Conservation (phyloP, 2,329 filamentous ascomycete species). For the Cytospora piceae region DNA sequence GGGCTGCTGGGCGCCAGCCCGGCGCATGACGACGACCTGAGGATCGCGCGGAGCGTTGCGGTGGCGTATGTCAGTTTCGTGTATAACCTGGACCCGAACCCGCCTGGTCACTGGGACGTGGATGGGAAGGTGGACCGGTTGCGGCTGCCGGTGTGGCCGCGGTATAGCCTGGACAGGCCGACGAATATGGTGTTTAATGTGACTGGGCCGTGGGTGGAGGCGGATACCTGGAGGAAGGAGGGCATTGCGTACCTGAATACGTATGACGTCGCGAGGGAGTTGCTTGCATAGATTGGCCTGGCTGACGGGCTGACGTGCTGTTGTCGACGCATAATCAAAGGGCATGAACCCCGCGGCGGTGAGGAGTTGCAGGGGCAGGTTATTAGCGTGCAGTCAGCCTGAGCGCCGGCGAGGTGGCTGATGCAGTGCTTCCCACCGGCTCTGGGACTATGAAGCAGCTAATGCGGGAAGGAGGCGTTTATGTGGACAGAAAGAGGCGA, state of each 20-base stretch:
- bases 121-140: constrained; percentile 34
- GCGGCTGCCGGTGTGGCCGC: constrained; percentile 46
- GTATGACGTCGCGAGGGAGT: constrained; percentile 42
- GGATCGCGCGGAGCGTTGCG: constrained; percentile 43
- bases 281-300: constrained; percentile 36
- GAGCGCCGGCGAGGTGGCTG: constrained; percentile 9
- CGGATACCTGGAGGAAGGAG: constrained; percentile 52
- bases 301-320: background rate
- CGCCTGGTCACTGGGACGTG: constrained; percentile 23
- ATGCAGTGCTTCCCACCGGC: constrained; percentile 1
- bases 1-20: constrained; percentile 51
- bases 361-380: background rate
- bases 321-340: background rate
- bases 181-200: constrained; percentile 52
- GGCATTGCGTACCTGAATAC: constrained; percentile 50
- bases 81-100: constrained; percentile 47
- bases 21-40: constrained; percentile 43
- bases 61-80: constrained; percentile 50
- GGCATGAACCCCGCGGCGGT: background rate
- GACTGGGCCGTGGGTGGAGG: constrained; percentile 46
- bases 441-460: constrained; percentile 1
- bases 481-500: constrained; percentile 5
- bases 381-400: constrained; percentile 3
- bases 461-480: background rate
- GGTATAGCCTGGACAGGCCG: constrained; percentile 43